phyloP scores from a whole-genome alignment of 371 early-diverging fungal genomes.

The Lichtheimia ornata region DNA sequence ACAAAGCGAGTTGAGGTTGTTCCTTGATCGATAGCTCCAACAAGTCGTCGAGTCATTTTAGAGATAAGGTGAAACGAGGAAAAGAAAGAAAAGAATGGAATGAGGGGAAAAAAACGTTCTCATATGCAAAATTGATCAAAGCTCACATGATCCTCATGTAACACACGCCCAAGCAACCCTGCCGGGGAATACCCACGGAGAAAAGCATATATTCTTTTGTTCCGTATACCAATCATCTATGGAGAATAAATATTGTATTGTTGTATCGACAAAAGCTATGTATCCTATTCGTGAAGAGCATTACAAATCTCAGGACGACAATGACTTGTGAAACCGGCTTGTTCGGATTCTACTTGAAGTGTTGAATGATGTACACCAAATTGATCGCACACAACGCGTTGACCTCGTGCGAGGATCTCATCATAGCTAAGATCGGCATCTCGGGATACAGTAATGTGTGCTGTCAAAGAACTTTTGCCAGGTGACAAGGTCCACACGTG shows the following conservation, averaged over 20 bases:
- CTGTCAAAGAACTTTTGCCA: constrained; percentile 61
- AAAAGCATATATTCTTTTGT: not conserved
- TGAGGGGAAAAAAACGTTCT: constrained; percentile 3
- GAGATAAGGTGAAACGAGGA: constrained; percentile 2
- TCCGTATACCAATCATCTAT: not conserved
- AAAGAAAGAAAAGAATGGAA: constrained; percentile 1
- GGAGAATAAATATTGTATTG: too few relatives aligned
- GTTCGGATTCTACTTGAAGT: constrained; percentile 68
- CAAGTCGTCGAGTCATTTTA: constrained; percentile 15
- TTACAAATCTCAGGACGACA: constrained; percentile 28
- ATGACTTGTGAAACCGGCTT: constrained; percentile 27
- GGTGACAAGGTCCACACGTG: constrained; percentile 79
- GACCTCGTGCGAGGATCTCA: constrained; percentile 57
- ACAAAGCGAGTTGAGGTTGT: constrained; percentile 93
- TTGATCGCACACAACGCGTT: constrained; percentile 61
- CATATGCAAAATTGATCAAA: constrained; percentile 1
- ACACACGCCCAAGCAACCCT: not conserved
- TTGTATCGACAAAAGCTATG: not conserved
- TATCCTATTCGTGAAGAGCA: constrained; percentile 4
- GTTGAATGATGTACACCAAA: constrained; percentile 76
- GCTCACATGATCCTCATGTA: not conserved
- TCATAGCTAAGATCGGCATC: constrained; percentile 38
- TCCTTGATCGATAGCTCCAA: constrained; percentile 96
- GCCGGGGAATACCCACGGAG: constrained; percentile 5
- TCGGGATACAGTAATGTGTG: constrained; percentile 40